Evolutionary conservation across 306 rosid genomes (phyloP), one percentile per base, ranked within the genome.

Genomic region (Malus sylvestris): DNA sequence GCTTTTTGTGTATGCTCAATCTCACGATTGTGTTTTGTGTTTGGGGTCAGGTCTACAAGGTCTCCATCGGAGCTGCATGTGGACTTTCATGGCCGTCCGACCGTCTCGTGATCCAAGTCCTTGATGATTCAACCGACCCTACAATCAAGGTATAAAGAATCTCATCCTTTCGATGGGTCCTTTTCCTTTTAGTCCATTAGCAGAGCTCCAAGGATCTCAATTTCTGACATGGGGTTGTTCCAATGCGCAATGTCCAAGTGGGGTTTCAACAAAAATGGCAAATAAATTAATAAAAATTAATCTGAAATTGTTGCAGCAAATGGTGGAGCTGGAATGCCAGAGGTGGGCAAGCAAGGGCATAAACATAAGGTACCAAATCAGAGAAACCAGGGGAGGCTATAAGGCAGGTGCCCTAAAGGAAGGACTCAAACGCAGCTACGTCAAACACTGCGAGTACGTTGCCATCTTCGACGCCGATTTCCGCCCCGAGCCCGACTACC

Each of bases 1-100:
- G 23, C 9, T 49, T 18, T 57, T 51, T 67, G 29, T n/a, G 45
- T 74, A 49, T 44, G 25, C 64, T 67, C 10, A 5, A 32, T 18
- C 45, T 42, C 10, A 42, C 52, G 44, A 46, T 49, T 32, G 25
- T 83, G 42, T 38, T 35, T 73, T 32, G 78, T 52, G 18, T 52
- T 4, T 16, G n/a, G 18, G 76, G 52, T 25, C 81, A 96, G 99
- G 98, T 93, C 76, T 96, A 96, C 74, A 96, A 93, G 86, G 89
- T 96, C 80, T 96, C 99, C 27, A 96, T 96, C 81, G 99, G 99
- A 64, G 99, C 99, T 32, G 98, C 99, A 72, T 96, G 99, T 49
- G 91, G 89, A 0, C 98, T 96, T 69, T 96, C 98, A 61, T 96
- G 99, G 99, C 98, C 99, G 40, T 55, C 98, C 3, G 98, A 96